Percentiles rank a stretch among this genome's conserved stretches.
These are phyloP conservation scores for Prototheca cutis DNA, from an alignment of 163 green algal species.

Conservation along the genomic window DNA sequence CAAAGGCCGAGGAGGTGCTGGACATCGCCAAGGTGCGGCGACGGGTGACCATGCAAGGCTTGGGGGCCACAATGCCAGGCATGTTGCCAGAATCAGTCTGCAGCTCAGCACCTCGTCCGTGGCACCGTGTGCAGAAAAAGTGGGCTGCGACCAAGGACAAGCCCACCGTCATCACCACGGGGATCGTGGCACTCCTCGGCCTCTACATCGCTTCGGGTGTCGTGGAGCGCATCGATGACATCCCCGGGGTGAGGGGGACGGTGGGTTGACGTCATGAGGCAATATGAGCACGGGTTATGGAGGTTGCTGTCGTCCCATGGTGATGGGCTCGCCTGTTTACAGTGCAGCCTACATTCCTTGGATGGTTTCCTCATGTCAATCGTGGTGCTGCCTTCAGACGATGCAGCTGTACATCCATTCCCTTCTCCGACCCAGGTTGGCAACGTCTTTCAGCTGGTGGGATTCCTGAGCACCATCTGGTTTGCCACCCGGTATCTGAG, in stretches of 20 bases:
- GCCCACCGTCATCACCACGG: constrained; percentile 34
- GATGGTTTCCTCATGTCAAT: constrained; percentile 33
- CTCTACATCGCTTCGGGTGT: constrained; percentile 32
- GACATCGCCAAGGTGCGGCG: not conserved
- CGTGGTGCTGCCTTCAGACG: constrained; percentile 26
- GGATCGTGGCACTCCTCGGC: constrained; percentile 23
- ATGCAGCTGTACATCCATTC: constrained; percentile 22
- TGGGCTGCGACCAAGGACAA: constrained; percentile 52
- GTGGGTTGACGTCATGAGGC: not conserved
- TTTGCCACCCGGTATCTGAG: constrained; percentile 27
- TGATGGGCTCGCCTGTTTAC: not conserved
- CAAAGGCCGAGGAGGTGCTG: not conserved
- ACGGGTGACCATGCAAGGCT: not conserved
- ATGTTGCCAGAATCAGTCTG: not conserved
- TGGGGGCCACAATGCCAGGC: not conserved
- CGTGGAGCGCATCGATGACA: not conserved
- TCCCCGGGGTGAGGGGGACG: not conserved
- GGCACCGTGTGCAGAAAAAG: constrained; percentile 7
- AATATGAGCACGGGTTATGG: not conserved
- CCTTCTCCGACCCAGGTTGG: constrained; percentile 26
- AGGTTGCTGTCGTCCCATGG: not conserved
- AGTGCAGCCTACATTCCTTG: constrained; percentile 15
- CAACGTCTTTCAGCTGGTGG: constrained; percentile 32
- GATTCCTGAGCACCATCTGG: constrained; percentile 33
- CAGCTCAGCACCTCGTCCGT: not conserved